phyloP scores from a whole-genome alignment of 1,284 basidiomycete genomes.

The Cerrena zonata region DNA sequence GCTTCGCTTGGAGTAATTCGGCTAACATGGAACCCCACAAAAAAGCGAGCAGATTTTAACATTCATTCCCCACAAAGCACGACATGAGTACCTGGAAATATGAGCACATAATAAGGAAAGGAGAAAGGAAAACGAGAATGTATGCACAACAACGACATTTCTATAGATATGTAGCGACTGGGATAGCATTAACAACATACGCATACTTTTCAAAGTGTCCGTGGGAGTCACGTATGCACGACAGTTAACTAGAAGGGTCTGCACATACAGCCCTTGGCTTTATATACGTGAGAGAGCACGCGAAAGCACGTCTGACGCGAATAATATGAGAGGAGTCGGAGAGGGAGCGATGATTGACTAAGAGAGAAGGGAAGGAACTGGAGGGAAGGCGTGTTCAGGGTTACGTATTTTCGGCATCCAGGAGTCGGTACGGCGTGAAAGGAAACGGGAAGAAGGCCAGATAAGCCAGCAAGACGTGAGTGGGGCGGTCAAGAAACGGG shows the following conservation, averaged over 20 bases:
- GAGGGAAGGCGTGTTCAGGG: neutral
- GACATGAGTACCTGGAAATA: no score
- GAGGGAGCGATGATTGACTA: neutral
- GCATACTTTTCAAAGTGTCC: constrained; percentile 20
- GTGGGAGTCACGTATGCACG: constrained; percentile 12
- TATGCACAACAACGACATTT: constrained; percentile 11
- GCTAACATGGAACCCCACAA: neutral
- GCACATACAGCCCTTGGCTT: constrained; percentile 3
- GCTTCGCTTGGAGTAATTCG: neutral
- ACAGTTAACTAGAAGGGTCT: constrained; percentile 8
- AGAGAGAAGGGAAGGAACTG: neutral
- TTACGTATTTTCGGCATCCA: constrained; percentile 4
- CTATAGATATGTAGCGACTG: constrained; percentile 16
- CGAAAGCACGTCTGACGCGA: neutral
- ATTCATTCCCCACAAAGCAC: neutral
- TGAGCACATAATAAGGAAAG: constrained; percentile 3
- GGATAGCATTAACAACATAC: constrained; percentile 18
- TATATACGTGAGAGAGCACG: neutral
- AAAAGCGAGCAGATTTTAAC: neutral
- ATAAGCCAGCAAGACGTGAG: neutral
- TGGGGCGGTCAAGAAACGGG: neutral
- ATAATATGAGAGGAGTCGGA: neutral
- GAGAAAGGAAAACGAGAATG: constrained; percentile 13
- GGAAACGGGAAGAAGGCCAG: neutral
- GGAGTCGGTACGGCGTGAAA: no score